A percentile compares a stretch with the other conserved stretches of the same genome.
These are phyloP conservation scores for Sungouiozyma ichnusensis DNA, from an alignment of 805 yeast genomes.

Conservation along the genomic window DNA sequence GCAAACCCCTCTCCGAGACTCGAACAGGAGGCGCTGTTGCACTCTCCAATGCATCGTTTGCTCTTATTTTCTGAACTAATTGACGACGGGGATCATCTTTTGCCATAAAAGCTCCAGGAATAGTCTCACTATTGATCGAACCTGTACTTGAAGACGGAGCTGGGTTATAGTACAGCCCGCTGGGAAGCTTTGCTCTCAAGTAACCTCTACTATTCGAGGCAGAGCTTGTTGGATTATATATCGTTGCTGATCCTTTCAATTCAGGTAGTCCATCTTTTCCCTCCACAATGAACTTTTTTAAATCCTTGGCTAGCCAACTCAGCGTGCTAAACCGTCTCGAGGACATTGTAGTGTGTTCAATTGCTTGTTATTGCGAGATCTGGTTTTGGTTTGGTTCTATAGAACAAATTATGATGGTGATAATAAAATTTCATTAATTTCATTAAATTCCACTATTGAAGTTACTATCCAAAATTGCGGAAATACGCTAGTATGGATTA, in stretches of 20 bases:
- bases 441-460: too few species aligned
- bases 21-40: slow-evolving; percentile 35
- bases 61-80: slow-evolving; percentile 17
- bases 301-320: slow-evolving; percentile 5
- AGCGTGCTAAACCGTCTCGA: background rate
- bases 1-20: slow-evolving; percentile 16
- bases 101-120: slow-evolving; percentile 67
- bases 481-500: background rate
- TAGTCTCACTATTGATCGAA: slow-evolving; percentile 35
- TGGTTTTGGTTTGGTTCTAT: too few species aligned
- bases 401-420: too few species aligned
- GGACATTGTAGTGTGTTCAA: background rate
- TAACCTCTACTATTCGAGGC: slow-evolving; percentile 52
- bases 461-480: too few species aligned
- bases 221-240: slow-evolving; percentile 50
- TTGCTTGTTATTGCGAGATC: too few species aligned
- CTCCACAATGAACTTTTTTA: slow-evolving; percentile 10
- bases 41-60: slow-evolving; percentile 22
- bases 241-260: slow-evolving; percentile 16
- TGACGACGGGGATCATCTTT: slow-evolving; percentile 42
- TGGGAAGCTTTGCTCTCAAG: slow-evolving; percentile 33
- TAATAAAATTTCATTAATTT: background rate
- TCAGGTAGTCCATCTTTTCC: slow-evolving; percentile 2
- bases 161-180: slow-evolving; percentile 51
- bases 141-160: slow-evolving; percentile 55